Evolutionary conservation across 768 basidiomycete species (phyloP).

Genomic region (Lactarius sanguifluus): DNA sequence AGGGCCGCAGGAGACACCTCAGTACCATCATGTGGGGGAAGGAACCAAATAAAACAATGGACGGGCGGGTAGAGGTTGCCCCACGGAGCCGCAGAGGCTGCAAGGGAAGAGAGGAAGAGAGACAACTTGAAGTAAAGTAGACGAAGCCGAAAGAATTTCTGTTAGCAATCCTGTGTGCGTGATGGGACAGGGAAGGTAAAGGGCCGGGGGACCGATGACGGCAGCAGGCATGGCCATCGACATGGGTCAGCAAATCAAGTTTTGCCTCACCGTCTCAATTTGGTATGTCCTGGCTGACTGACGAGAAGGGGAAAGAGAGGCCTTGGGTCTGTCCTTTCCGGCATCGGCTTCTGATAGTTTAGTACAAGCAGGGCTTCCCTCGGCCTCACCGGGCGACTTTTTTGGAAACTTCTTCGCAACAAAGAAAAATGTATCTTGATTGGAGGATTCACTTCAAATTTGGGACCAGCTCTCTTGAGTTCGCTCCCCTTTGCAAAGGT

Average conservation of each 20-base stretch:
- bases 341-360: not conserved
- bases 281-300: not conserved
- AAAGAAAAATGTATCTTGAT: not conserved
- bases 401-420: not conserved
- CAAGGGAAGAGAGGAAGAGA: not conserved
- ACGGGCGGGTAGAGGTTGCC: not conserved
- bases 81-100: not conserved
- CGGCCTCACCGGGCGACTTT: not conserved
- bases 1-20: not conserved
- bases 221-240: not conserved
- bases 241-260: not conserved
- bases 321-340: not conserved
- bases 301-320: not conserved
- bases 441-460: not conserved
- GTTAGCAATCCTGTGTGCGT: not conserved
- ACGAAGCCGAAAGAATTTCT: not conserved
- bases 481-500: not conserved
- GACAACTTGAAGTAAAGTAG: not conserved
- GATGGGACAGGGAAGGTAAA: not conserved
- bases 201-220: slow-evolving; percentile 3
- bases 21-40: not conserved
- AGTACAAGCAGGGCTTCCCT: not conserved
- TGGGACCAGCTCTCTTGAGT: not conserved
- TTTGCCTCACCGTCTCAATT: not conserved
- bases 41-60: not conserved